Base-by-base conservation (phyloP, 2,329 filamentous ascomycete species). In the Ceratocystiopsis sp. region DNA sequence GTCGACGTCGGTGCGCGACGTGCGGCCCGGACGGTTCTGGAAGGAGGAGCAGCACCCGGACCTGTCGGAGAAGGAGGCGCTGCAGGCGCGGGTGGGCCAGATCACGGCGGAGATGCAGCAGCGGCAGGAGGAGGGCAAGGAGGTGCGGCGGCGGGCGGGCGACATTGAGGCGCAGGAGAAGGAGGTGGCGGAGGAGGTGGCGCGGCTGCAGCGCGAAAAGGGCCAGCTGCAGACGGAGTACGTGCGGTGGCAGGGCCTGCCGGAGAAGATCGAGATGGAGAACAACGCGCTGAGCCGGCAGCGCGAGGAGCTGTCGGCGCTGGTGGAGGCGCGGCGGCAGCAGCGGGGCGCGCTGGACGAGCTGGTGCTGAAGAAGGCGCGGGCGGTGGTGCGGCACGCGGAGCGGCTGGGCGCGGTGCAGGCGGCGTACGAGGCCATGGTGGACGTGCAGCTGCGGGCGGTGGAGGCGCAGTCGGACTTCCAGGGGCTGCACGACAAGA, bases 401-500 rank as follows among this genome's bases (percentile, higher is more conserved):
- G 68, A 72, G 49, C 64, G 73, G 5, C 69, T 93, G 9, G 67
- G 70, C n/a, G 55, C 60, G 17, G 69, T 93, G 38, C 72, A 74
- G 14, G 59, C 65, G 40, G 67, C 75, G 7, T 75, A 82, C 42
- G 68, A 78, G 38, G 69, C 71, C 14, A 61, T 84, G 12, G 59
- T 87, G 15, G 77, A 87, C 52, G 75, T 73, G 2, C 72, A 83
- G 50, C 68, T 95, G 38, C 68, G 76, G 47, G 63, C 73, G 1
- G 71, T 93, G 29, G 91, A 98, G 63, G 87, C 85, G 1, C 59
- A 67, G n/a, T 95, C 86, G 0, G 91, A 98, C 53, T 59, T 81
- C 3, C 67, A 75, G 38, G 72, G 73, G 7, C 65, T 95, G n/a
- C 72, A 74, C 52, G 63, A 65, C 15, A 77, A 78, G 45, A 84